Percentiles rank a stretch among this genome's conserved stretches.
These are phyloP conservation scores for Anaeramoeba flamelloides DNA, from an alignment of 78 protist species.

Conservation along the genomic window DNA sequence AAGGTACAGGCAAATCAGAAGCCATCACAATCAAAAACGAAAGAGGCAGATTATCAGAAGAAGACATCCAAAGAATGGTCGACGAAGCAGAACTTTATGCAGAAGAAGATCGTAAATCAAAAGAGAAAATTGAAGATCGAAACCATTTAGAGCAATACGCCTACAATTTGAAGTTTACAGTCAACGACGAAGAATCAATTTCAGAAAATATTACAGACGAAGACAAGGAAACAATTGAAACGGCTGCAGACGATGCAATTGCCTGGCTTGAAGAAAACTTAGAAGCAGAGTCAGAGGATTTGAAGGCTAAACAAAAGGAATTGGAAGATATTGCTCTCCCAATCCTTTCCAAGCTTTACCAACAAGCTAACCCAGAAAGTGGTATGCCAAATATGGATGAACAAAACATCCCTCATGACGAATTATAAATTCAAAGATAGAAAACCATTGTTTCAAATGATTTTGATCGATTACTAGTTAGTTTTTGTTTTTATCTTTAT, in stretches of 20 bases:
- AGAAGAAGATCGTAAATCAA: conserved; percentile 11
- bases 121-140: conserved; percentile 4
- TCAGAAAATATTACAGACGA: neutral
- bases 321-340: conserved; percentile 9
- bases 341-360: neutral
- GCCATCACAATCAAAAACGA: neutral
- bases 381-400: too few relatives aligned
- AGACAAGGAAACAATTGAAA: conserved; percentile 7
- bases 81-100: conserved; percentile 15
- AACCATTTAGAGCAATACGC: conserved; percentile 8
- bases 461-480: too few relatives aligned
- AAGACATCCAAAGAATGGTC: neutral
- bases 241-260: neutral
- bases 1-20: conserved; percentile 64
- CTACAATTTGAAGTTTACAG: neutral
- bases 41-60: neutral
- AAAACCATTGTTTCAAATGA: too few relatives aligned
- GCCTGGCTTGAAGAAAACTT: conserved; percentile 3
- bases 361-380: too few relatives aligned
- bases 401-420: too few relatives aligned
- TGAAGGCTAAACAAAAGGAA: conserved; percentile 11
- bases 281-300: neutral
- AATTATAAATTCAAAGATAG: too few relatives aligned
- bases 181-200: conserved; percentile 12
- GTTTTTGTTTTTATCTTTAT: too few relatives aligned